These are phyloP conservation scores for Clarireedia sp. DNA, from an alignment of 2,329 filamentous ascomycete genomes.

Conservation along the genomic window DNA sequence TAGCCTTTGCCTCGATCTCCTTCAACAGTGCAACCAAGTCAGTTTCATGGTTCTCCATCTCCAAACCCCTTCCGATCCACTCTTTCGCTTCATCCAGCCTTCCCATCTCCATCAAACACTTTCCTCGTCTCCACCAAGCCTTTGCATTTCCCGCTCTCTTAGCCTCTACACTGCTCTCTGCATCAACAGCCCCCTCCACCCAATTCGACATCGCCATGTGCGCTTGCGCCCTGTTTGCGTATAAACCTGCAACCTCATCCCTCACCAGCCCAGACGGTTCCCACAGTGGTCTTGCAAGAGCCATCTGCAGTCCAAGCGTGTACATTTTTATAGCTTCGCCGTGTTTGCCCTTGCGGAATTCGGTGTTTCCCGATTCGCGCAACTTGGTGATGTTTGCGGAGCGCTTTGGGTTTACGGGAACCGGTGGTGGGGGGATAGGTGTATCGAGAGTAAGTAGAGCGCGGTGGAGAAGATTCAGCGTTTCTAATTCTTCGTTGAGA, in stretches of 20 bases:
- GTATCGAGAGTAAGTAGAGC: conserved; percentile 57
- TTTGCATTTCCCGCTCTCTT: conserved; percentile 84
- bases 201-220: conserved; percentile 76
- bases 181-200: conserved; percentile 82
- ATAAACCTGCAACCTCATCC: conserved; percentile 74
- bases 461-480: conserved; percentile 74
- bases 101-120: conserved; percentile 86
- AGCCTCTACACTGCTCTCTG: conserved; percentile 79
- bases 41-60: conserved; percentile 68
- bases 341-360: conserved; percentile 71
- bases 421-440: conserved; percentile 71
- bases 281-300: conserved; percentile 72
- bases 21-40: conserved; percentile 56
- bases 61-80: conserved; percentile 69
- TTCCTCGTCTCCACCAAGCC: conserved; percentile 85
- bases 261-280: conserved; percentile 76
- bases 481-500: conserved; percentile 56
- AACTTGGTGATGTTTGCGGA: conserved; percentile 82
- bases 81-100: conserved; percentile 71
- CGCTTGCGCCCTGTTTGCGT: conserved; percentile 83
- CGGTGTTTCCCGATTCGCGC: conserved; percentile 75
- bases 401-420: conserved; percentile 90
- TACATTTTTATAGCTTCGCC: conserved; percentile 74
- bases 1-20: conserved; percentile 46
- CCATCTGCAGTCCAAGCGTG: conserved; percentile 84